A percentile compares a stretch with the other conserved stretches of the same genome.
These are phyloP conservation scores for Umbelopsis sp. DNA, from an alignment of 192 early-diverging fungal species.

Conservation along the genomic window DNA sequence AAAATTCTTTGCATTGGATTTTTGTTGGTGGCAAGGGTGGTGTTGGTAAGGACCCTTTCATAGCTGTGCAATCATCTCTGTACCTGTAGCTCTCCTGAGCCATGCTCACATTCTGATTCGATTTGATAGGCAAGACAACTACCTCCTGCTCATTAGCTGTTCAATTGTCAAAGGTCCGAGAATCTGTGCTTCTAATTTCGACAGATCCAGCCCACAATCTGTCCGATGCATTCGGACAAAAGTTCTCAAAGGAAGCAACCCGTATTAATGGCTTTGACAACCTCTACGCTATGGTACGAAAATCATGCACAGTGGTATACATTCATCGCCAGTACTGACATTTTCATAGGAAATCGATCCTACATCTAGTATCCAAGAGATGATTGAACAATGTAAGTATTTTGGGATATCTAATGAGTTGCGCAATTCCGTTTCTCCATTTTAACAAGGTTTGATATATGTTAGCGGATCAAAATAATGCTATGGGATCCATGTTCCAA, in stretches of 20 bases:
- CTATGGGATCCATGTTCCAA: conserved; percentile 89
- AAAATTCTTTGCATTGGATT: conserved; percentile 95
- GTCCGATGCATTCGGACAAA: conserved; percentile 99
- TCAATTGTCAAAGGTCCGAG: conserved; percentile 87
- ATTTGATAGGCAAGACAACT: conserved; percentile 63
- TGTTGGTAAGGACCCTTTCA: conserved; percentile 73
- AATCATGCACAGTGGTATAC: neutral
- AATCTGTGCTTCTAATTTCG: conserved; percentile 95
- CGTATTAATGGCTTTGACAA: conserved; percentile 94
- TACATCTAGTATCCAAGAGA: conserved; percentile 95
- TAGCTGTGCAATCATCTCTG: neutral
- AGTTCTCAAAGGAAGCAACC: conserved; percentile 96
- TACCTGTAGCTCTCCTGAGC: neutral
- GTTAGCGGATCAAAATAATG: conserved; percentile 69
- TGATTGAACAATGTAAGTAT: conserved; percentile 86
- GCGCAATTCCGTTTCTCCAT: no score
- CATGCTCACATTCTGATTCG: neutral
- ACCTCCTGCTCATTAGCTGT: conserved; percentile 89
- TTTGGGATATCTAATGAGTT: neutral
- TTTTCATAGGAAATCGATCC: conserved; percentile 94
- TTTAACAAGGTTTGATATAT: no score
- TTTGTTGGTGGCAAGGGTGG: conserved; percentile 99
- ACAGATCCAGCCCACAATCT: conserved; percentile 99
- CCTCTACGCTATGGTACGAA: conserved; percentile 89
- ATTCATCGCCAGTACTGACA: neutral